Evolutionary conservation across 2,329 filamentous ascomycete species (phyloP).

Genomic region (Madurella mycetomatis): DNA sequence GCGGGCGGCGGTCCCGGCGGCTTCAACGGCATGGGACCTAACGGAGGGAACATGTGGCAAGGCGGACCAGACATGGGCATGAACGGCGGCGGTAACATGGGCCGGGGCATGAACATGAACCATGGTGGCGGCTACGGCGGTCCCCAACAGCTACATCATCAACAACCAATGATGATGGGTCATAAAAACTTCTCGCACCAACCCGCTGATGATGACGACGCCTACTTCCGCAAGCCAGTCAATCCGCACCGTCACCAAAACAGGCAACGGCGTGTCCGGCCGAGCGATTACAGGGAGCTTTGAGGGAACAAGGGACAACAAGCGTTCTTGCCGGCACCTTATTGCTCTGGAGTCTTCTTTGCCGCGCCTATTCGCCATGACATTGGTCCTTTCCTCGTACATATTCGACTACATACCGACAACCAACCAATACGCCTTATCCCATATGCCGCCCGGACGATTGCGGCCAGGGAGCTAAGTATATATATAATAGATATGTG

Average conservation of each 20-base stretch:
- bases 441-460: too few species aligned
- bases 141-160: conserved; percentile 29
- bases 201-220: conserved; percentile 71
- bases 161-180: conserved; percentile 14
- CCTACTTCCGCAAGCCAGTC: conserved; percentile 93
- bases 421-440: too few species aligned
- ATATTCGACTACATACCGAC: too few species aligned
- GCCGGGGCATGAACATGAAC: conserved; percentile 27
- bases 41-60: not conserved
- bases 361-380: not conserved
- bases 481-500: too few species aligned
- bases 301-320: conserved; percentile 57
- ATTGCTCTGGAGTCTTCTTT: not conserved
- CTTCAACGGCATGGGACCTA: conserved; percentile 28
- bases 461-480: too few species aligned
- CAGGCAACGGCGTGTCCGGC: conserved; percentile 71
- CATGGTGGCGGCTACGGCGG: conserved; percentile 25
- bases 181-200: conserved; percentile 38
- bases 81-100: conserved; percentile 26
- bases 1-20: not conserved
- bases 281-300: conserved; percentile 86
- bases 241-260: conserved; percentile 90
- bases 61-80: conserved; percentile 33
- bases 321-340: not conserved
- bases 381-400: too few species aligned